phyloP scores from a whole-genome alignment of 2,329 filamentous ascomycete genomes.

The Phyllosticta capitalensis region DNA sequence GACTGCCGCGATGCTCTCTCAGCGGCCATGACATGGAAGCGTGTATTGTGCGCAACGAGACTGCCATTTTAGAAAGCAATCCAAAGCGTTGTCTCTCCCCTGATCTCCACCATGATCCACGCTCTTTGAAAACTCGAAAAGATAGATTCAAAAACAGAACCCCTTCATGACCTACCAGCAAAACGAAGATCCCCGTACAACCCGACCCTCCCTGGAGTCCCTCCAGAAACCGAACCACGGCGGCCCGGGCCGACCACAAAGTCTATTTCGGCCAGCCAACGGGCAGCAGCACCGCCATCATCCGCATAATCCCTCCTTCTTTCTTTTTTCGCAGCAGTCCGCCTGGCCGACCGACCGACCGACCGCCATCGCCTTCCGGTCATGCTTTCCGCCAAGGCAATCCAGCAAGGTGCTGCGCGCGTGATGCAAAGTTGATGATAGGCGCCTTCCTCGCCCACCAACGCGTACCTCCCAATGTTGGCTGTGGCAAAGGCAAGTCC shows the following conservation, averaged over 20 bases:
- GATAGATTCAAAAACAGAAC: background rate
- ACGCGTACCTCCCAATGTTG: too few relatives aligned
- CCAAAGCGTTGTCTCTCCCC: too few relatives aligned
- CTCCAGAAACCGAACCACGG: background rate
- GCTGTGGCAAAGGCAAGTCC: too few relatives aligned
- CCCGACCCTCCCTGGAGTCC: too few relatives aligned
- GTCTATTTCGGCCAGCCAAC: background rate
- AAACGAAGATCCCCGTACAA: background rate
- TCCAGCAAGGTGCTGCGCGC: background rate
- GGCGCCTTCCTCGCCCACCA: too few relatives aligned
- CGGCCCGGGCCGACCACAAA: background rate
- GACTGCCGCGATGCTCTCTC: background rate
- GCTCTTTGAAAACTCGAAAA: background rate
- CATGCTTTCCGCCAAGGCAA: too few relatives aligned
- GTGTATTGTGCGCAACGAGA: background rate
- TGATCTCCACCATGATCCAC: background rate
- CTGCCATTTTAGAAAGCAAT: background rate
- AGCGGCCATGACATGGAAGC: background rate
- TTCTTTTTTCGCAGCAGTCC: background rate
- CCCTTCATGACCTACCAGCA: background rate
- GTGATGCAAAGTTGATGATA: too few relatives aligned
- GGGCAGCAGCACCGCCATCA: too few relatives aligned
- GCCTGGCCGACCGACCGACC: background rate
- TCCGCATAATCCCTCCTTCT: too few relatives aligned
- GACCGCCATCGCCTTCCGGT: too few relatives aligned